Base-by-base conservation (phyloP, 75 land plant species). In the Selaginella moellendorffii region DNA sequence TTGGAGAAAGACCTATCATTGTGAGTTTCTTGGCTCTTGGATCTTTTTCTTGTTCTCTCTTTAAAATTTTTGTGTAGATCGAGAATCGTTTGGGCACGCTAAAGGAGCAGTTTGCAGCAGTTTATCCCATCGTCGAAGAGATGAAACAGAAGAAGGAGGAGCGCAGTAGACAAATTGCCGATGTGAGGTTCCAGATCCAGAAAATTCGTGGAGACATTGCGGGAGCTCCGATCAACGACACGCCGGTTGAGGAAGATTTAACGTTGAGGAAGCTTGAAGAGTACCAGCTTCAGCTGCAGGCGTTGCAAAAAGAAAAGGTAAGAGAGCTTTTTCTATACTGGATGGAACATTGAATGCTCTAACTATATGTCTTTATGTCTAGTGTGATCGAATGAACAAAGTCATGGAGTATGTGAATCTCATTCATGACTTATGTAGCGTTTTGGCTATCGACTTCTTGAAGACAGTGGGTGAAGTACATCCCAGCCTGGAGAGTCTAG, bases 301-400 rank as follows among this genome's bases (percentile, higher is more conserved):
- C 85, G 23, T 90, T 93, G 60, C 98, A 85, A 52, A 93, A 76
- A 53, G 98, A 93, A 60, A 93, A 89, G 87, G 98, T 88, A 9
- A 25, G 30, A 36, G 27, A 53, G 62, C 26, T 53, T 66, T 24
- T 25, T 10, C 18, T 20, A 22, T 30, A 12, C 1, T 17, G 68
- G 27, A 26, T 56, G 0, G 27, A 53, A 2, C 26, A 12, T 53
- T n/a, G 20, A 21, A 52, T 14, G 9, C 1, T 18, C 54, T 64
- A 26, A 24, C 68, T 29, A 54, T 52, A 52, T 28, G 61, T 29
- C 22, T 54, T 2, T 2, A 23, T 10, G 64, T 30, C 27, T 85
- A 93, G 98, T 82, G 83, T 79, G 90, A 86, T 17, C 77, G 96
- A 31, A 60, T 93, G 75, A 86, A 84, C 74, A 88, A 82, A 69